A percentile compares a stretch with the other conserved stretches of the same genome.
Evolutionary conservation across 345 rosid genomes (phyloP).

Genomic region (Ceriops decandra): DNA sequence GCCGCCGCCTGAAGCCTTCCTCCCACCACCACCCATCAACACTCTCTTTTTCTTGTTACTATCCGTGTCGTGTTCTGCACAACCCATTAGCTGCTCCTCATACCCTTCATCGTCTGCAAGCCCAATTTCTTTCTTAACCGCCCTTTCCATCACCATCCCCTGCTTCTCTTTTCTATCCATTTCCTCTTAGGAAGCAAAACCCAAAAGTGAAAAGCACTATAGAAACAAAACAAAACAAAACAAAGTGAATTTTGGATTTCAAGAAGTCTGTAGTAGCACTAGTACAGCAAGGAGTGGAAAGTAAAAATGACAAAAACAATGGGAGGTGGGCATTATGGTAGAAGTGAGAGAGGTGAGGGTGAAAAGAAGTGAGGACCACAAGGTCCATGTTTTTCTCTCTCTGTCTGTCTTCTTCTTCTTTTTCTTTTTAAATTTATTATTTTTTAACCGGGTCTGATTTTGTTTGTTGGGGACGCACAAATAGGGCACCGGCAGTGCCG

Average conservation of each 20-base stretch:
- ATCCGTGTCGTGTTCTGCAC: slow-evolving; percentile 15
- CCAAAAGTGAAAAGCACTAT: neutral
- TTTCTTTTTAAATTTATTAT: neutral
- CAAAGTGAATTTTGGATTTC: neutral
- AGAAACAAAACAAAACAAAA: neutral
- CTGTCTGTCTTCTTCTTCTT: neutral
- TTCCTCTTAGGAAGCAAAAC: neutral
- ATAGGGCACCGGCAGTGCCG: neutral
- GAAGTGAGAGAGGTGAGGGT: neutral
- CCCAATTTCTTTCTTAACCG: slow-evolving; percentile 25
- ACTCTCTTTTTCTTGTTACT: slow-evolving; percentile 35
- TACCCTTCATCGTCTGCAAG: slow-evolving; percentile 21
- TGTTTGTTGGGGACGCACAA: slow-evolving; percentile 3
- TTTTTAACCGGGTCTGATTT: neutral
- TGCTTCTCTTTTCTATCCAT: slow-evolving; percentile 35
- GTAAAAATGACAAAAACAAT: neutral
- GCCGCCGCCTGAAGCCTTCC: slow-evolving; percentile 21
- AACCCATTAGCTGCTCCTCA: slow-evolving; percentile 8
- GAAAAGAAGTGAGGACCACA: slow-evolving; percentile 34
- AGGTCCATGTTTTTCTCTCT: slow-evolving; percentile 12
- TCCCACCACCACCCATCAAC: slow-evolving; percentile 2
- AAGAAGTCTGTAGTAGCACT: neutral
- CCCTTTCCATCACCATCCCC: slow-evolving; percentile 15
- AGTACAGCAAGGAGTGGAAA: neutral
- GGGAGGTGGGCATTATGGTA: slow-evolving; percentile 1